A percentile compares a stretch with the other conserved stretches of the same genome.
Evolutionary conservation across 805 yeast genomes (phyloP).

Genomic region (Metschnikowia orientalis): DNA sequence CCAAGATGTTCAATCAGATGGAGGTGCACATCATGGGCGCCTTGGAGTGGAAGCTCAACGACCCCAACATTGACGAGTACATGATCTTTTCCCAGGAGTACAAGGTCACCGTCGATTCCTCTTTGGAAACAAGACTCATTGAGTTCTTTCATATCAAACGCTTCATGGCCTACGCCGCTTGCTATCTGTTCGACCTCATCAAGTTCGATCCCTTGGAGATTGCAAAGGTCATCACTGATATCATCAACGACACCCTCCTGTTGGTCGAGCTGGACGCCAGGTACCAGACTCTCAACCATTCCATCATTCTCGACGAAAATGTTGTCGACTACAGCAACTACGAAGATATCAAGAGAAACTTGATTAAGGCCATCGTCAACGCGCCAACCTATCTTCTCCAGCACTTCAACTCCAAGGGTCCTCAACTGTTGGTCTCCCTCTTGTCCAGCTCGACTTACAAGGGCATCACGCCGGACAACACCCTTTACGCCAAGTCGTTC

Average conservation of each 20-base stretch:
- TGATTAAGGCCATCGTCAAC: conserved; percentile 10
- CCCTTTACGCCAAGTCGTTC: conserved; percentile 1
- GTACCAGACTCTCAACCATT: conserved; percentile 22
- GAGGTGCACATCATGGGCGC: conserved; percentile 69
- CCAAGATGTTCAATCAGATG: conserved; percentile 56
- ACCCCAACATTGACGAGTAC: conserved; percentile 48
- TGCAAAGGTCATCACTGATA: conserved; percentile 29
- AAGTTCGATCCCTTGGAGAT: conserved; percentile 14
- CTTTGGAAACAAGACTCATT: conserved; percentile 8
- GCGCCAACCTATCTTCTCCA: conserved; percentile 14
- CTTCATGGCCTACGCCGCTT: conserved; percentile 45
- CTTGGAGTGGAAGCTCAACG: conserved; percentile 67
- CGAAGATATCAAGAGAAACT: conserved; percentile 8
- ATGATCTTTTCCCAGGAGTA: conserved; percentile 33
- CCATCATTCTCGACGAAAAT: conserved; percentile 5
- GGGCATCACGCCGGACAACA: neutral
- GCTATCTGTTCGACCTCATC: conserved; percentile 42
- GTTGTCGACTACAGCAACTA: conserved; percentile 7
- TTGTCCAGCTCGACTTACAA: conserved; percentile 6
- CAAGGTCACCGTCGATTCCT: conserved; percentile 26
- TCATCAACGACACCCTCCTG: conserved; percentile 29
- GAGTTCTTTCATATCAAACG: conserved; percentile 47
- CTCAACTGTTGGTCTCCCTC: conserved; percentile 10
- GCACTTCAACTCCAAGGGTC: conserved; percentile 13
- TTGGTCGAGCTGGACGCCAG: conserved; percentile 19